Conservation (phyloP, 352 stramenopile species). For the Globisporangium spinosum region DNA sequence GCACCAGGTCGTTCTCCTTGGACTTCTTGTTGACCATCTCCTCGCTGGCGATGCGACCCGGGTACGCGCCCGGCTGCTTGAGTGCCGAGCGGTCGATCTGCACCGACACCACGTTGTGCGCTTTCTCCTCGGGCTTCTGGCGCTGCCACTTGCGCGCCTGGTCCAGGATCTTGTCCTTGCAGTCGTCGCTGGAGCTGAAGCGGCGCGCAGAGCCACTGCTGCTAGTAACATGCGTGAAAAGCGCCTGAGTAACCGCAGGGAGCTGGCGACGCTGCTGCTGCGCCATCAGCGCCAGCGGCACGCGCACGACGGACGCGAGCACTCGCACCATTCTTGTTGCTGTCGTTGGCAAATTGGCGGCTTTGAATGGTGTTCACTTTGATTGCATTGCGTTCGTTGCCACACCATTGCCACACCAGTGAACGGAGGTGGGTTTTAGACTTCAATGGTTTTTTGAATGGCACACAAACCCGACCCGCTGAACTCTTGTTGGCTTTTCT, state of each 20-base stretch:
- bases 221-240: background rate
- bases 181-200: constrained; percentile 21
- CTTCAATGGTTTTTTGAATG: background rate
- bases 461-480: background rate
- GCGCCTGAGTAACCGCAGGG: background rate
- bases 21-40: constrained; percentile 38
- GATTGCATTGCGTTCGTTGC: background rate
- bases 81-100: constrained; percentile 72
- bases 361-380: constrained; percentile 1
- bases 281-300: constrained; percentile 1
- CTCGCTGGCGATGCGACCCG: constrained; percentile 23
- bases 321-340: constrained; percentile 7
- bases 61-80: constrained; percentile 40
- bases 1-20: constrained; percentile 68
- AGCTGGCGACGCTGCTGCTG: constrained; percentile 1
- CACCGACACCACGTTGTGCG: constrained; percentile 50
- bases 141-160: constrained; percentile 63
- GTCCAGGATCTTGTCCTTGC: constrained; percentile 23
- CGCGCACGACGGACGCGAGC: background rate
- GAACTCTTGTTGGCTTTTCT: background rate
- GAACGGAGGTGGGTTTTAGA: background rate
- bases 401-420: background rate
- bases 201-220: background rate
- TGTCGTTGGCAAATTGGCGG: background rate
- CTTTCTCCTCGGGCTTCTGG: constrained; percentile 41